Evolutionary conservation across 257 asterid species (phyloP).

Genomic region (Nicotiana knightiana): DNA sequence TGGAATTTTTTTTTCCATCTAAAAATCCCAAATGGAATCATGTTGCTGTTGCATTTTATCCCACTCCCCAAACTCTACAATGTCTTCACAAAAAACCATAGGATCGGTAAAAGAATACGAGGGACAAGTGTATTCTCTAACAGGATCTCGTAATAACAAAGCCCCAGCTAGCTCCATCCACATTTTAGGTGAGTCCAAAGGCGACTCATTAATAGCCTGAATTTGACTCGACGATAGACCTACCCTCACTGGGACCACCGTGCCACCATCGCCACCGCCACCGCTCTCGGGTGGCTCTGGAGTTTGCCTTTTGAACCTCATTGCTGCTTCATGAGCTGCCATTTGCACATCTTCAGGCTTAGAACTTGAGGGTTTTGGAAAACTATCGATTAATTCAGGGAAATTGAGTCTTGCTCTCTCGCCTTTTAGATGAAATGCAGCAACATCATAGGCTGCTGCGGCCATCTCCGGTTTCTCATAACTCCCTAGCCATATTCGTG

Average conservation of each 20-base stretch:
- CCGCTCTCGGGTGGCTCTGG: not conserved
- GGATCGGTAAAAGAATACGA: not conserved
- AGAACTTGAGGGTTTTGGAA: conserved; percentile 37
- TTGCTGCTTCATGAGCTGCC: conserved; percentile 55
- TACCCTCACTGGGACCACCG: conserved; percentile 26
- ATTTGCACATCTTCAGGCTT: conserved; percentile 31
- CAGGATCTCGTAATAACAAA: conserved; percentile 4
- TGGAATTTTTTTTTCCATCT: not conserved
- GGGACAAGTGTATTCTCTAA: not conserved
- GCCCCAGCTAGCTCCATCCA: conserved; percentile 44
- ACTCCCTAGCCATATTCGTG: conserved; percentile 61
- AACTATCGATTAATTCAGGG: conserved; percentile 29
- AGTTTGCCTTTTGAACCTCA: conserved; percentile 14
- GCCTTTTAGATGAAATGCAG: conserved; percentile 48
- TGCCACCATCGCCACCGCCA: not conserved
- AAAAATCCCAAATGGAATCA: conserved; percentile 22
- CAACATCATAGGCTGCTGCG: conserved; percentile 59
- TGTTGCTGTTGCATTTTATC: conserved; percentile 25
- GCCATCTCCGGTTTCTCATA: conserved; percentile 57
- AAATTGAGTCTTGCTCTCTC: conserved; percentile 39
- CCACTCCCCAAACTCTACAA: conserved; percentile 16
- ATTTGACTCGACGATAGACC: conserved; percentile 47
- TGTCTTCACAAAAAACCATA: not conserved
- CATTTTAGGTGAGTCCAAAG: conserved; percentile 60
- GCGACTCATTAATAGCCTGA: conserved; percentile 59